Evolutionary conservation across 495 filamentous ascomycete genomes (phyloP).

Genomic region (Aspergillus campestris): DNA sequence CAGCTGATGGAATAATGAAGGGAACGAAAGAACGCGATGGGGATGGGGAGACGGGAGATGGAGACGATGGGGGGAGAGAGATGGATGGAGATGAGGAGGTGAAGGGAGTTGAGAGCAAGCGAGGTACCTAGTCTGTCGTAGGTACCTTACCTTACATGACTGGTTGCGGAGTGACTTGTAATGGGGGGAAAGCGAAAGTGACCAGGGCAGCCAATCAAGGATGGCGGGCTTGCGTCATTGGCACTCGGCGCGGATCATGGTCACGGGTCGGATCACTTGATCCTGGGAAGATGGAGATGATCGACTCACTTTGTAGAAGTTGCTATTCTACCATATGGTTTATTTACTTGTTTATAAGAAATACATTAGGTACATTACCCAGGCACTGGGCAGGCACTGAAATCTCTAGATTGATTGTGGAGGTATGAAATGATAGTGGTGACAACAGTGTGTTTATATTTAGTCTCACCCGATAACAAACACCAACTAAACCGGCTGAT

Average conservation of each 20-base stretch:
- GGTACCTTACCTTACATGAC: not conserved
- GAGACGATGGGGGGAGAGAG: constrained; percentile 3
- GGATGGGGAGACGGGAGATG: not conserved
- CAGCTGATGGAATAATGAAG: constrained; percentile 6
- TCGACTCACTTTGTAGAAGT: too few species aligned
- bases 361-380: too few species aligned
- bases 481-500: too few species aligned
- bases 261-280: too few species aligned
- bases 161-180: constrained; percentile 21
- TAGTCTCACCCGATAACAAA: too few species aligned
- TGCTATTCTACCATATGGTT: too few species aligned
- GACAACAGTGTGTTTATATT: too few species aligned
- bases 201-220: constrained; percentile 13
- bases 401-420: too few species aligned
- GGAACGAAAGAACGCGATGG: constrained; percentile 2
- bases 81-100: constrained; percentile 16
- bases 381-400: too few species aligned
- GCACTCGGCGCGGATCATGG: constrained; percentile 9
- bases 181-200: not conserved
- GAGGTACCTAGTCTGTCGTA: not conserved
- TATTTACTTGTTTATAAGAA: too few species aligned
- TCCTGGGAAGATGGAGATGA: too few species aligned
- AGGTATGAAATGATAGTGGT: too few species aligned
- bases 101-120: constrained; percentile 11
- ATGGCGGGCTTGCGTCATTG: constrained; percentile 14